Conservation (phyloP, 352 stramenopile genomes). For the Pythium brassicae region DNA sequence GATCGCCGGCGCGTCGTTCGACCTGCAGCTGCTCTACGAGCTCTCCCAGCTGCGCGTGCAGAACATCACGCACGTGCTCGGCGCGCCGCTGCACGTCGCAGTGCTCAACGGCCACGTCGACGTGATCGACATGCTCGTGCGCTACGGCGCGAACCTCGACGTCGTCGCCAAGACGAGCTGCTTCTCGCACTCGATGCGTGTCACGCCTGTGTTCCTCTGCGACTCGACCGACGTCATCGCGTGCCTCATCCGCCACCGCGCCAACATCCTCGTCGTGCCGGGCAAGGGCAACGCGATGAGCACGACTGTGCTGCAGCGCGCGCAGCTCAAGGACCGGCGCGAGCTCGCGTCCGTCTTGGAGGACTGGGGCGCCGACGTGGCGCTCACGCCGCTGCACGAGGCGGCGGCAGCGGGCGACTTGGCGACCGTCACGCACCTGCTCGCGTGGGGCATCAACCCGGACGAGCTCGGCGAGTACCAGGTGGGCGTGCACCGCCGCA, state of each 20-base stretch:
- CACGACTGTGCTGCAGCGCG: slow-evolving; percentile 71
- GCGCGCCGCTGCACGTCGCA: slow-evolving; percentile 63
- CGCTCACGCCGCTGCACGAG: slow-evolving; percentile 72
- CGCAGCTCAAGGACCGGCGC: slow-evolving; percentile 48
- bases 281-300: slow-evolving; percentile 56
- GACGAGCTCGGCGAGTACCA: slow-evolving; percentile 75
- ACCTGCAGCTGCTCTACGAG: slow-evolving; percentile 63
- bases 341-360: slow-evolving; percentile 57
- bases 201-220: slow-evolving; percentile 70
- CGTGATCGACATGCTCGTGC: slow-evolving; percentile 56
- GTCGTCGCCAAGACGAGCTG: slow-evolving; percentile 54
- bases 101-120: slow-evolving; percentile 61
- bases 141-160: slow-evolving; percentile 56
- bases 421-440: slow-evolving; percentile 40
- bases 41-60: slow-evolving; percentile 55
- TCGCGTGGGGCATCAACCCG: slow-evolving; percentile 48
- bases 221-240: slow-evolving; percentile 67
- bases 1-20: slow-evolving; percentile 55
- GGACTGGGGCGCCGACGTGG: slow-evolving; percentile 74
- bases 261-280: slow-evolving; percentile 68
- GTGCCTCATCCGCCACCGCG: slow-evolving; percentile 52
- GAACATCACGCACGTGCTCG: slow-evolving; percentile 65
- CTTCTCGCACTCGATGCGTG: slow-evolving; percentile 60
- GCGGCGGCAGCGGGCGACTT: slow-evolving; percentile 54
- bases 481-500: slow-evolving; percentile 47